A percentile compares a stretch with the other conserved stretches of the same genome.
Evolutionary conservation across 192 early-diverging fungal genomes (phyloP).

Genomic region (Phycomyces nitens): DNA sequence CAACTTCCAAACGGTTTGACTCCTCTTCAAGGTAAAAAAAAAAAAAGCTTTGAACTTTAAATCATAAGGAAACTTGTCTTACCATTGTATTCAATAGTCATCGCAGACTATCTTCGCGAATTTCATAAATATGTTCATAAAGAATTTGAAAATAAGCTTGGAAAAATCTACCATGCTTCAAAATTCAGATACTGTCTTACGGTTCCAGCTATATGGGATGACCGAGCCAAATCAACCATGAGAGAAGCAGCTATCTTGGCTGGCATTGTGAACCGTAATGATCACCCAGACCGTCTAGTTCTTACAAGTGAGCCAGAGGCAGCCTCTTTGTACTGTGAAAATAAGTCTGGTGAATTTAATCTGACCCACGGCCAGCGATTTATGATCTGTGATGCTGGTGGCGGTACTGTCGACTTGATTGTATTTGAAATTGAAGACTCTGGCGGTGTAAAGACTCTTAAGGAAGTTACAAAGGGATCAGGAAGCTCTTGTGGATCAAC

Average conservation of each 20-base stretch:
- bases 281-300: conserved; percentile 41
- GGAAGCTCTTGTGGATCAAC: conserved; percentile 48
- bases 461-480: conserved; percentile 49
- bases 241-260: conserved; percentile 43
- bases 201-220: conserved; percentile 49
- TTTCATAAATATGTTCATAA: conserved; percentile 33
- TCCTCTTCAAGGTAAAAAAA: conserved; percentile 15
- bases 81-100: conserved; percentile 24
- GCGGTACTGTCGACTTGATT: conserved; percentile 50
- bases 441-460: conserved; percentile 18
- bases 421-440: conserved; percentile 3
- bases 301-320: conserved; percentile 40
- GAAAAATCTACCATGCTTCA: conserved; percentile 33
- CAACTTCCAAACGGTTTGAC: conserved; percentile 47
- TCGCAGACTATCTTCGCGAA: conserved; percentile 48
- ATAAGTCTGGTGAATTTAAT: conserved; percentile 41
- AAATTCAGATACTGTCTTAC: conserved; percentile 44
- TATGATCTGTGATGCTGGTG: conserved; percentile 52
- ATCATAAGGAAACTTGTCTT: background rate
- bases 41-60: background rate
- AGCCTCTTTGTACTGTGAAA: conserved; percentile 45
- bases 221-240: conserved; percentile 42
- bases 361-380: conserved; percentile 37
- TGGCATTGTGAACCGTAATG: conserved; percentile 36
- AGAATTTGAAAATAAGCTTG: conserved; percentile 39